Evolutionary conservation across 768 basidiomycete species (phyloP), one percentile per base, ranked within the genome.

Genomic region (Kwoniella mangroviensis): DNA sequence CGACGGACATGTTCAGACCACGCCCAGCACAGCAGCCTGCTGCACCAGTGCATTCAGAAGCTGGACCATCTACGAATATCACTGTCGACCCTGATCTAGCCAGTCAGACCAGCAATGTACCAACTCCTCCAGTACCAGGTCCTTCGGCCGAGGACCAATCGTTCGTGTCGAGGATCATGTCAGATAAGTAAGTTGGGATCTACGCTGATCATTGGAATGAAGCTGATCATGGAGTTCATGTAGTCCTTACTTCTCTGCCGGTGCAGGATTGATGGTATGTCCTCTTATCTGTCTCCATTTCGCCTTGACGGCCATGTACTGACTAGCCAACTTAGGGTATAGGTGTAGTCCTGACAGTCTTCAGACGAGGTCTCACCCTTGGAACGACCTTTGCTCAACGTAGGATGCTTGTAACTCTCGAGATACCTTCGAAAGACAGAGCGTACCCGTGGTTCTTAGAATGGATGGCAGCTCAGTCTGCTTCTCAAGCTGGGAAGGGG

Each of bases 171-270:
- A 74, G 71, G 56, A 74, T 78, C 66, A 75, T 79, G 72, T 70
- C 75, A 15, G 80, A 81, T 68, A 81, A 81, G 80, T 81, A 67
- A 70, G 80, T 67, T 17, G n/a, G 43, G 4, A 15, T 45, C 19
- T 12, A 24, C 13, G 11, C 51, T 15, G 21, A 12, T 1, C 26
- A 43, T 11, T 41, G 52, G 34, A 55, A 40, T 34, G 12, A 19
- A 11, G 12, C 21, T 63, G 22, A 43, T 60, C 22, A 51, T 71
- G 62, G 41, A 59, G 26, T 3, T 40, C 58, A 19, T 45, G 1
- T 76, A 99, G 97, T 81, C 96, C 94, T 45, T 95, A 94, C 85
- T 98, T 99, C 81, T 93, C 96, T 81, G 97, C 96, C 58, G 96
- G 97, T 28, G 98, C 98, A 78, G 97, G 96, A 43, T 88, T 99